Conservation (phyloP, 1,284 basidiomycete genomes). For the Leccinum griseonigrum region DNA sequence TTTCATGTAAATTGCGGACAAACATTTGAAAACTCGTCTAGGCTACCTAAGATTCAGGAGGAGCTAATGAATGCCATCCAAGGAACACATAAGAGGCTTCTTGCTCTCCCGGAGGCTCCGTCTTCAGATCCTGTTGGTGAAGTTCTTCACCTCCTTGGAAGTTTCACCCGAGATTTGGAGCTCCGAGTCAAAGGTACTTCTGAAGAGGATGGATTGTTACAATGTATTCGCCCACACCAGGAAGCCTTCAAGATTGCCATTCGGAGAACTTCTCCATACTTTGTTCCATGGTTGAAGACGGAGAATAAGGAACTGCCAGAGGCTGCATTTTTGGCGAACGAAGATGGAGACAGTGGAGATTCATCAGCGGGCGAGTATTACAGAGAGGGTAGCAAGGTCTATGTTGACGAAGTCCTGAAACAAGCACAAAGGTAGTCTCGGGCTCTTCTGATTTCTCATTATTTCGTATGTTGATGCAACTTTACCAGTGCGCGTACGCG, state of each 20-base stretch:
- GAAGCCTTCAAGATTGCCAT: constrained; percentile 47
- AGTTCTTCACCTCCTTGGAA: constrained; percentile 45
- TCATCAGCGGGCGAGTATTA: constrained; percentile 19
- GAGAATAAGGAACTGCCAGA: constrained; percentile 6
- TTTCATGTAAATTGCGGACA: neutral
- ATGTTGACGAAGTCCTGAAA: constrained; percentile 54
- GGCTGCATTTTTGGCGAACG: constrained; percentile 43
- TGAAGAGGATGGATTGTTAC: constrained; percentile 47
- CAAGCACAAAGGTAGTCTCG: constrained; percentile 42
- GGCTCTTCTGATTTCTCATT: neutral
- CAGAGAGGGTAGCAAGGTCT: constrained; percentile 35
- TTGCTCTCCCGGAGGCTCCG: constrained; percentile 51
- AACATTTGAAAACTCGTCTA: constrained; percentile 26
- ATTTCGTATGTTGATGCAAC: neutral
- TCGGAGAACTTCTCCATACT: constrained; percentile 50
- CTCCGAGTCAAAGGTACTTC: constrained; percentile 52
- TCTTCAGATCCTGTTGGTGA: constrained; percentile 56
- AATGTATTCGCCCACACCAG: constrained; percentile 50
- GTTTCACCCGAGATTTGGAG: constrained; percentile 46
- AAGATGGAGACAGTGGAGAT: constrained; percentile 23
- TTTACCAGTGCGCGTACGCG: constrained; percentile 58
- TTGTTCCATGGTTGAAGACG: constrained; percentile 35
- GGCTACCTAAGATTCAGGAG: constrained; percentile 60
- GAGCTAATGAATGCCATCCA: constrained; percentile 46
- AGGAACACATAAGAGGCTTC: constrained; percentile 36